Evolutionary conservation across 768 basidiomycete species (phyloP).

Genomic region (Leccinum rimulosum): DNA sequence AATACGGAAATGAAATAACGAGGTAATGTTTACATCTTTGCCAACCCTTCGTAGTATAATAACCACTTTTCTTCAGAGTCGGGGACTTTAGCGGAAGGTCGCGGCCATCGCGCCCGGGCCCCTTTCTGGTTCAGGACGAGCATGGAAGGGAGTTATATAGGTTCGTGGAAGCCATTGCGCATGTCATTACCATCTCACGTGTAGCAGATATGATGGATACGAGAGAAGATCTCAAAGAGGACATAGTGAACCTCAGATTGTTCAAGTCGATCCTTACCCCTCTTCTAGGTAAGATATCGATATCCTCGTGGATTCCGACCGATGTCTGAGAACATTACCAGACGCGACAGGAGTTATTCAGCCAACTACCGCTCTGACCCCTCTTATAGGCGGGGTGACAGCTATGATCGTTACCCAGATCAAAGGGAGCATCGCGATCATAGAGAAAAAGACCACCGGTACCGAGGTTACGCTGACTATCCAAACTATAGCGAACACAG

Average conservation of each 20-base stretch:
- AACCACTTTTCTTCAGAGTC: conserved; percentile 36
- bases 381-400: conserved; percentile 19
- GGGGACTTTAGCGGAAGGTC: conserved; percentile 45
- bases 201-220: conserved; percentile 26
- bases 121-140: conserved; percentile 59
- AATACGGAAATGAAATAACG: conserved; percentile 59
- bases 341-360: conserved; percentile 26
- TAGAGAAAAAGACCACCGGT: conserved; percentile 17
- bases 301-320: neutral
- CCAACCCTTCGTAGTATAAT: neutral
- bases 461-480: conserved; percentile 19
- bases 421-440: conserved; percentile 22
- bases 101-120: conserved; percentile 32
- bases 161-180: conserved; percentile 29
- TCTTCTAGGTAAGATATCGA: conserved; percentile 22
- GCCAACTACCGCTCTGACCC: conserved; percentile 25
- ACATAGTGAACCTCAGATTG: conserved; percentile 26
- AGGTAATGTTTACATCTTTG: conserved; percentile 38
- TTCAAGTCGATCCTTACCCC: conserved; percentile 23
- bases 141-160: conserved; percentile 57
- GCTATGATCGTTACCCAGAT: conserved; percentile 20
- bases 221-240: conserved; percentile 23
- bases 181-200: conserved; percentile 1
- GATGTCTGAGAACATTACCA: conserved; percentile 10
- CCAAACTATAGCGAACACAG: conserved; percentile 17